These are phyloP conservation scores for Metschnikowia shivogae DNA, from an alignment of 805 yeast genomes.

Conservation along the genomic window DNA sequence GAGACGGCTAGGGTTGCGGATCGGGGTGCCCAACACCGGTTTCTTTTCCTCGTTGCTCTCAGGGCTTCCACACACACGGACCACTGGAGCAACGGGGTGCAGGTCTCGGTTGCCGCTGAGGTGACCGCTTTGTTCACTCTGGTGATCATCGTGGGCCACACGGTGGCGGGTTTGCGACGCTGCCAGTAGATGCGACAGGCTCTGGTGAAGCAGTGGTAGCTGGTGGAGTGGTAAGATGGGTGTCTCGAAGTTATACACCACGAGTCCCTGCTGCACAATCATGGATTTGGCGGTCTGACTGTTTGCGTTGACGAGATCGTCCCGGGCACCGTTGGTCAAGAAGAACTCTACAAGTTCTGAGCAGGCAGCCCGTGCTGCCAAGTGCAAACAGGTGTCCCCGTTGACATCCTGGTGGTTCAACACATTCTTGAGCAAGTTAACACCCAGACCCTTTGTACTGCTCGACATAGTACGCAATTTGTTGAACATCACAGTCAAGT, in stretches of 20 bases:
- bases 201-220: constrained; percentile 2
- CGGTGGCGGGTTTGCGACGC: neutral
- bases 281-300: constrained; percentile 44
- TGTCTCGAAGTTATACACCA: constrained; percentile 14
- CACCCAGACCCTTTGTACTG: constrained; percentile 28
- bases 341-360: constrained; percentile 72
- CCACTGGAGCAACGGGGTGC: neutral
- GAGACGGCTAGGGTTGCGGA: constrained; percentile 10
- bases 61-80: neutral
- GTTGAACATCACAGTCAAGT: constrained; percentile 69
- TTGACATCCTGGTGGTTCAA: constrained; percentile 72
- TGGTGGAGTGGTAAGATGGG: neutral
- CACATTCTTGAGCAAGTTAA: constrained; percentile 57
- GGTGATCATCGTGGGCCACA: no score
- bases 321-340: constrained; percentile 79
- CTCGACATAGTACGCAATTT: constrained; percentile 53
- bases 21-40: constrained; percentile 15
- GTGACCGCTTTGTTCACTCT: neutral
- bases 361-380: constrained; percentile 68
- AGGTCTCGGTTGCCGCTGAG: neutral
- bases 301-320: constrained; percentile 42
- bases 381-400: constrained; percentile 83
- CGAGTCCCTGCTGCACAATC: constrained; percentile 38
- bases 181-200: neutral
- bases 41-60: constrained; percentile 1